phyloP scores from a whole-genome alignment of 352 stramenopile species.

The Globisporangium ultimum region DNA sequence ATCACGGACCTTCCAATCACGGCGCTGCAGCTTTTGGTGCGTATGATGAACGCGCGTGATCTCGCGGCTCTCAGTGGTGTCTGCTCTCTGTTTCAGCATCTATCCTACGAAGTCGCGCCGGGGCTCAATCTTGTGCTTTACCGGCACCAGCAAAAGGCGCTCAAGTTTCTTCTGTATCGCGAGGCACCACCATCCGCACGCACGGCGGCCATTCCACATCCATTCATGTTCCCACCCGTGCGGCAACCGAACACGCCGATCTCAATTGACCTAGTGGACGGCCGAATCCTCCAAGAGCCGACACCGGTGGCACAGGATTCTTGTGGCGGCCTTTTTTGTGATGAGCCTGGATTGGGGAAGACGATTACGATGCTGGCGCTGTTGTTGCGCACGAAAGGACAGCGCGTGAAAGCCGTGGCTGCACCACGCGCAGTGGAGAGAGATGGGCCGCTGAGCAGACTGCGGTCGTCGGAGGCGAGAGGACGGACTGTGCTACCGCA shows the following conservation, averaged over 20 bases:
- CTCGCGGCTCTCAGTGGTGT: constrained; percentile 56
- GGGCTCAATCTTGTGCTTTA: constrained; percentile 71
- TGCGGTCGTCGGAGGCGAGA: constrained; percentile 39
- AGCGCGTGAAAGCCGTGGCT: constrained; percentile 14
- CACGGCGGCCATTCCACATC: constrained; percentile 26
- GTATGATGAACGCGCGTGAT: constrained; percentile 55
- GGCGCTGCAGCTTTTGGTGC: constrained; percentile 54
- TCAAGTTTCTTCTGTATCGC: constrained; percentile 81
- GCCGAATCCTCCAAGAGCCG: constrained; percentile 22
- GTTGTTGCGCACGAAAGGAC: constrained; percentile 73
- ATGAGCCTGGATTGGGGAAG: constrained; percentile 82
- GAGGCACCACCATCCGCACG: constrained; percentile 31
- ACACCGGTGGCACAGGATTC: constrained; percentile 29
- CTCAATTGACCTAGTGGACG: constrained; percentile 60
- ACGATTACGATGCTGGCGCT: constrained; percentile 85
- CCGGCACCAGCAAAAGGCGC: constrained; percentile 62
- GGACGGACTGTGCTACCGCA: constrained; percentile 42
- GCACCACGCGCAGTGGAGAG: constrained; percentile 9
- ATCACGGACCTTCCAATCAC: constrained; percentile 66
- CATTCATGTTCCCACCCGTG: constrained; percentile 42
- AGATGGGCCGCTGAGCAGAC: constrained; percentile 8
- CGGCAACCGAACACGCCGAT: constrained; percentile 13
- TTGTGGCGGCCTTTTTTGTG: constrained; percentile 75
- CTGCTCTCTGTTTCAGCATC: constrained; percentile 73
- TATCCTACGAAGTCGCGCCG: constrained; percentile 82